phyloP scores from a whole-genome alignment of 202 grass and related monocot species.

The Setaria italica region DNA sequence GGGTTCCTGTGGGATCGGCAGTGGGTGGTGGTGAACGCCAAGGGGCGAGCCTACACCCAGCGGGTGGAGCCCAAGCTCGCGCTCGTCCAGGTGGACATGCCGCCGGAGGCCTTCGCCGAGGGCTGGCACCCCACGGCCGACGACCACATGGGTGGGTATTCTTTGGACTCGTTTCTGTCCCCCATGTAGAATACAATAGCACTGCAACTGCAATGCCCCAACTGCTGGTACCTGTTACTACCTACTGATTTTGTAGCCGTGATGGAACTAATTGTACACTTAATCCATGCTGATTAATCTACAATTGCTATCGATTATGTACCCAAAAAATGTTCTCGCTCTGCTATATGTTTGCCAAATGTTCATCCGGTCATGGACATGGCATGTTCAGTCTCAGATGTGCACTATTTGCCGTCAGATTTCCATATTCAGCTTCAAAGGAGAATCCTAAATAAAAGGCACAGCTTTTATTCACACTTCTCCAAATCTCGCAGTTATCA shows the following conservation, averaged over 20 bases:
- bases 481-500: slow-evolving; percentile 59
- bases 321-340: background rate
- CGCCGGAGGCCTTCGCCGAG: slow-evolving; percentile 67
- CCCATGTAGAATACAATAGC: background rate
- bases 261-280: background rate
- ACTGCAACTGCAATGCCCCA: background rate
- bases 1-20: slow-evolving; percentile 93
- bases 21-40: slow-evolving; percentile 86
- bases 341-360: background rate
- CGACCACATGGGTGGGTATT: slow-evolving; percentile 65
- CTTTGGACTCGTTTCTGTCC: background rate
- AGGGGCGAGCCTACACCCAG: slow-evolving; percentile 80
- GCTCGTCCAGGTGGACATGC: slow-evolving; percentile 74
- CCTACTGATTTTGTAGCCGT: background rate
- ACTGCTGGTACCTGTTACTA: background rate
- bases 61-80: slow-evolving; percentile 89
- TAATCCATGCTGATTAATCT: background rate
- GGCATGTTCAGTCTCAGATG: background rate
- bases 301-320: background rate
- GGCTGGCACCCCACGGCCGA: slow-evolving; percentile 59
- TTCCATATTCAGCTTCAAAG: background rate
- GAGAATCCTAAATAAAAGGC: background rate
- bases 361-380: background rate
- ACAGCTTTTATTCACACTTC: background rate
- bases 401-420: background rate